Percentiles rank a stretch among this genome's conserved stretches.
phyloP scores from a whole-genome alignment of 805 yeast species.

The Candida vartiovaarae region DNA sequence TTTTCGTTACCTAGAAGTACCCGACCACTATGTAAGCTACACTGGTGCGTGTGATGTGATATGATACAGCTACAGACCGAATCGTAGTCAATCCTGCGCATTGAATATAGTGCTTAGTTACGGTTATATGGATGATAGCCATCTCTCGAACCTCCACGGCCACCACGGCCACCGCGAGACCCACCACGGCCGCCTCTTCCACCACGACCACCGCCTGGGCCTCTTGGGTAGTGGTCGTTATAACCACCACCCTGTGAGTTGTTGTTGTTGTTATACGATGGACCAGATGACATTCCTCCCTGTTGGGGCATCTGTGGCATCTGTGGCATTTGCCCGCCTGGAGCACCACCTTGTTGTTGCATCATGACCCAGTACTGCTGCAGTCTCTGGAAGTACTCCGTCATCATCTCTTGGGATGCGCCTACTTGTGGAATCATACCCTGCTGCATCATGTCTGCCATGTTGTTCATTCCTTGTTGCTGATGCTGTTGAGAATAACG shows the following conservation, averaged over 20 bases:
- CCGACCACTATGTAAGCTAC: too few species aligned
- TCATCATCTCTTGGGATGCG: conserved; percentile 6
- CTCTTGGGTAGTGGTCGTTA: conserved; percentile 9
- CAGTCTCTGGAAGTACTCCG: conserved; percentile 56
- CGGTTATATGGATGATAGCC: conserved; percentile 38
- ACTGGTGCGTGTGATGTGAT: too few species aligned
- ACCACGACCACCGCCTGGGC: conserved; percentile 14
- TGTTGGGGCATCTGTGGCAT: conserved; percentile 6
- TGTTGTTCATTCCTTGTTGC: conserved; percentile 4
- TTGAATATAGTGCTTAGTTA: background rate
- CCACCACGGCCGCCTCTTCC: conserved; percentile 14
- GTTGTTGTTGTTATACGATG: conserved; percentile 11
- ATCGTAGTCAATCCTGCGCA: background rate
- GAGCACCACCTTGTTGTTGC: conserved; percentile 32
- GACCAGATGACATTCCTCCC: conserved; percentile 6
- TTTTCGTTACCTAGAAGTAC: too few species aligned
- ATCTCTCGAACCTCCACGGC: conserved; percentile 15
- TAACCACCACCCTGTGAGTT: conserved; percentile 12
- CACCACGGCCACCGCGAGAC: conserved; percentile 7
- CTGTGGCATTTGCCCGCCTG: conserved; percentile 5
- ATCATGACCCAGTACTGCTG: conserved; percentile 57
- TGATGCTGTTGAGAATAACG: conserved; percentile 22
- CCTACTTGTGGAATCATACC: background rate
- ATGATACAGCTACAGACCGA: background rate
- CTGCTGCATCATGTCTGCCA: conserved; percentile 10